phyloP scores from a whole-genome alignment of 1,284 basidiomycete species.

The Ganoderma sinense region DNA sequence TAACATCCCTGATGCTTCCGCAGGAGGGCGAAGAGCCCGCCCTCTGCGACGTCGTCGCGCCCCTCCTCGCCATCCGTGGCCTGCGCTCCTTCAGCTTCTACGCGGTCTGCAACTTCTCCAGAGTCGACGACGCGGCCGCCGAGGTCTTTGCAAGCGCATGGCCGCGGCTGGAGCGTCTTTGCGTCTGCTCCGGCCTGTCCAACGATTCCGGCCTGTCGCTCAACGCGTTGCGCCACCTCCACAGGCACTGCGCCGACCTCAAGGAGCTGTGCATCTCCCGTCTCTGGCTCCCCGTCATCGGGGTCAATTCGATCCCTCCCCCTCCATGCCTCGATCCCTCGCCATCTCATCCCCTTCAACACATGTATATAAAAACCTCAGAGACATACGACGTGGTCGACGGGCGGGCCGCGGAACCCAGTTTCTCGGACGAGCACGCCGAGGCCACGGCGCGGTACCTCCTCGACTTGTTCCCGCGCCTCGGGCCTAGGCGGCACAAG shows the following conservation, averaged over 20 bases:
- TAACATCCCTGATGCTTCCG: background rate
- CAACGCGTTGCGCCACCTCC: background rate
- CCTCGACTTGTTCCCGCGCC: background rate
- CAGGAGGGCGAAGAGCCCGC: background rate
- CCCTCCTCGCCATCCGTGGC: background rate
- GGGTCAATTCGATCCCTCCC: background rate
- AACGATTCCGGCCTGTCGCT: background rate
- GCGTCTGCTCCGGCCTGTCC: background rate
- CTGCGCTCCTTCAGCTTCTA: background rate
- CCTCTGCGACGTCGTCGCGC: background rate
- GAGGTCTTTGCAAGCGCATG: background rate
- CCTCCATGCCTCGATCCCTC: background rate
- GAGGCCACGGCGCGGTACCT: conserved; percentile 2
- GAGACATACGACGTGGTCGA: too few relatives aligned
- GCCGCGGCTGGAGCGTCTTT: background rate
- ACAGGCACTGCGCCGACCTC: background rate
- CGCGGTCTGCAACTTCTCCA: background rate
- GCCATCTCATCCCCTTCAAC: background rate
- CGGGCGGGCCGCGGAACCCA: too few relatives aligned
- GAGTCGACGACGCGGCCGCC: background rate
- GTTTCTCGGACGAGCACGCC: background rate
- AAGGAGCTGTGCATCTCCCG: background rate
- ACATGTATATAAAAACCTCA: background rate
- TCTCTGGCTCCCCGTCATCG: background rate
- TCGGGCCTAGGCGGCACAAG: background rate